Evolutionary conservation across 768 basidiomycete species (phyloP), one percentile per base, ranked within the genome.

Genomic region (Lactarius pseudohatsudake): DNA sequence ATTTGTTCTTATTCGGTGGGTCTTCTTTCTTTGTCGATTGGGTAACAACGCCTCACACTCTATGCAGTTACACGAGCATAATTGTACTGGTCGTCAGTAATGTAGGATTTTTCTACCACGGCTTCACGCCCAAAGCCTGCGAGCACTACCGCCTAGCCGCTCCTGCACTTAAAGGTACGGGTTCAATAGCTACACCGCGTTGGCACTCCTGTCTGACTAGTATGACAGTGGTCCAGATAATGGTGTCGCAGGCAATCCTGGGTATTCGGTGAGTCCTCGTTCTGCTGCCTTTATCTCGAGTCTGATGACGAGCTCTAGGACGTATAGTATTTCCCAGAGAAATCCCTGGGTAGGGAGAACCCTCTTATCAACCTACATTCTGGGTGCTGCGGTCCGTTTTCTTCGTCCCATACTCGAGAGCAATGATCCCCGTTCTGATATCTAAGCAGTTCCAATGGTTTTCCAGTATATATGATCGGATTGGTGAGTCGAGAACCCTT

Each of bases 181-280:
- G 38, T 53, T 50, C 50, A 36, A 8, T 43, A 4, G 28, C 30
- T 11, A 59, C n/a, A 50, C 15, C 40, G 3, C 30, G 5, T 9
- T 15, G 22, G 1, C 4, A 20, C 53, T 13, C 57, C 4, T 22
- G 28, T 4, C 36, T 62, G 13, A 43, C 4, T 1, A 7, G 20
- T 26, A n/a, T 55, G 43, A 3, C 36, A 90, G 89, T 86, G 5
- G n/a, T 87, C 5, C 89, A 90, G 74, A 77, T 79, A 0, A 85
- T 86, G 82, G 77, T 86, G 47, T 88, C 87, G 4, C 88, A 90
- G 71, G 76, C 81, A 8, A 89, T 90, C 63, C 72, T 90, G 43
- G 88, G 83, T 11, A 73, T 87, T 58, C 81, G 87, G 87, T 86
- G 73, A 57, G 75, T 63, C 47, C 16, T 22, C 6, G 26, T 54